These are phyloP conservation scores for Athelia psychrophila DNA, from an alignment of 1,284 basidiomycete species.

Conservation along the genomic window DNA sequence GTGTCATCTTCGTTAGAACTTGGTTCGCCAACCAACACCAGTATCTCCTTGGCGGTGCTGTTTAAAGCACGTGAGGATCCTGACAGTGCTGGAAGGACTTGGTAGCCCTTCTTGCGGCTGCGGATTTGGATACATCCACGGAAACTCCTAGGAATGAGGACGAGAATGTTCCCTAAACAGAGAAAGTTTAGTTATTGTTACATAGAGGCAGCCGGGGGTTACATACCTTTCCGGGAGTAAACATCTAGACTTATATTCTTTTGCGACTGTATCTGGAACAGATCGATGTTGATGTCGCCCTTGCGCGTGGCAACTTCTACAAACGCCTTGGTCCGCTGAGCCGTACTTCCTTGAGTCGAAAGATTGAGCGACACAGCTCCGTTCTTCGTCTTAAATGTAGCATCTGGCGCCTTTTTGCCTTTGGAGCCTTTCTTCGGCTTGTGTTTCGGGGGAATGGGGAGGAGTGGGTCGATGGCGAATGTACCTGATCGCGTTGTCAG, in stretches of 20 bases:
- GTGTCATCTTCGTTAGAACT: not conserved
- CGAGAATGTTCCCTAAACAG: slow-evolving; percentile 2
- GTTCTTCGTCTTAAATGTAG: slow-evolving; percentile 10
- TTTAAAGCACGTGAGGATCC: not conserved
- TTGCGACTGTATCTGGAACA: not conserved
- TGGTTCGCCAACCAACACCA: not conserved
- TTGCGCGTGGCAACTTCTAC: not conserved
- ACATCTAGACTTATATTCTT: slow-evolving; percentile 5
- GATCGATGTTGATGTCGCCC: not conserved
- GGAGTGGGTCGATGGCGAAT: not conserved
- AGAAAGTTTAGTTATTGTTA: slow-evolving; percentile 3
- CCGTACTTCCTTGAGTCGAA: not conserved
- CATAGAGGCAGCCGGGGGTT: too few species aligned
- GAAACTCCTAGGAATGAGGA: slow-evolving; percentile 10
- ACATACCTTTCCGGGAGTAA: slow-evolving; percentile 6
- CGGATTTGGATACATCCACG: not conserved
- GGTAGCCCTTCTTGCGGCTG: not conserved
- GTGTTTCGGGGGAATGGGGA: slow-evolving; percentile 3
- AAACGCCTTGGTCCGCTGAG: not conserved
- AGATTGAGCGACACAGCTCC: not conserved
- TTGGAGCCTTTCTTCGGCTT: not conserved
- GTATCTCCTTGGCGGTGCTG: not conserved
- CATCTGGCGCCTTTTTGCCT: not conserved
- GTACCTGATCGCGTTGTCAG: not conserved
- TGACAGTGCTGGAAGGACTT: not conserved